Evolutionary conservation across 2,329 filamentous ascomycete genomes (phyloP).

Genomic region (Claviceps sorghi): DNA sequence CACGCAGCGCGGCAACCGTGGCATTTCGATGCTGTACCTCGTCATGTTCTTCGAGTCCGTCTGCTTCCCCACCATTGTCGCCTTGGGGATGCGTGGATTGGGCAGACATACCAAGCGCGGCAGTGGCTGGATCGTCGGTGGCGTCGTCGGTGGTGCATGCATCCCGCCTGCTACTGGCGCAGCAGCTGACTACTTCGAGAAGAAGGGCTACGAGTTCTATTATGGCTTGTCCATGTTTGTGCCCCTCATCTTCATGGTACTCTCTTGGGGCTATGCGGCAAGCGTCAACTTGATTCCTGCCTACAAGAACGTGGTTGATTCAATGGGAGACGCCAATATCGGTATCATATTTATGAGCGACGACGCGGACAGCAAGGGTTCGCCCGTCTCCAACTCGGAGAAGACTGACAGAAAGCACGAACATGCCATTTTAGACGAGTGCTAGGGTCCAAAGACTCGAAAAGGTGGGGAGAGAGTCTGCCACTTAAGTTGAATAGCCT

Average conservation of each 20-base stretch:
- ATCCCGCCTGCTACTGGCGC: conserved; percentile 59
- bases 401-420: neutral
- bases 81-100: conserved; percentile 59
- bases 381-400: neutral
- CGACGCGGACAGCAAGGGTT: neutral
- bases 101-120: conserved; percentile 67
- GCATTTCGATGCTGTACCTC: conserved; percentile 49
- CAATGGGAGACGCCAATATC: conserved; percentile 31
- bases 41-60: conserved; percentile 69
- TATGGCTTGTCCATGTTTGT: conserved; percentile 53
- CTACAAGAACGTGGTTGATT: conserved; percentile 50
- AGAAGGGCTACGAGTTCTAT: conserved; percentile 12
- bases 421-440: neutral
- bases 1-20: conserved; percentile 29
- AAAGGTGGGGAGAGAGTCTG: too few species aligned
- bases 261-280: conserved; percentile 40
- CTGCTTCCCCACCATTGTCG: conserved; percentile 70
- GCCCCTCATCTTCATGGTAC: conserved; percentile 44
- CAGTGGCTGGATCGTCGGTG: conserved; percentile 52
- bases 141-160: conserved; percentile 57
- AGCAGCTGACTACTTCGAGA: conserved; percentile 42
- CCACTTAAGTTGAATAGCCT: neutral
- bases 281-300: conserved; percentile 52
- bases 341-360: conserved; percentile 13
- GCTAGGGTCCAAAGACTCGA: neutral